Conservation (phyloP, 1,139 yeast genomes). For the Yamadazyma oceani region DNA sequence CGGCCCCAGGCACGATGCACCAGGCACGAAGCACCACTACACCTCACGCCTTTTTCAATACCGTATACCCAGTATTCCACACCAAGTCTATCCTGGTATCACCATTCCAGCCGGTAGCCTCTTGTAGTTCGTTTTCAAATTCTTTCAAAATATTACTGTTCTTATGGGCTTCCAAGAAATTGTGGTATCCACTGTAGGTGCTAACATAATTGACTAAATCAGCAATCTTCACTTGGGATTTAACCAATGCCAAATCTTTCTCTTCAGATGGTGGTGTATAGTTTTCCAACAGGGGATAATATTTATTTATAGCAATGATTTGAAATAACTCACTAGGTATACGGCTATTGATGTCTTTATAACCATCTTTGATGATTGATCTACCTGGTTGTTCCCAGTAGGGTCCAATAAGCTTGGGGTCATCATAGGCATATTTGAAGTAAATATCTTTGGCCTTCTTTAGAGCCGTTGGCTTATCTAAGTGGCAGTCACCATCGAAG, state of each 20-base stretch:
- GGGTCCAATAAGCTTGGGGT: conserved; percentile 38
- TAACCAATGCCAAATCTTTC: conserved; percentile 25
- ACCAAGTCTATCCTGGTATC: conserved; percentile 32
- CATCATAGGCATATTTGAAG: conserved; percentile 35
- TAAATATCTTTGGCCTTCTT: conserved; percentile 27
- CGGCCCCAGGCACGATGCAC: too few relatives aligned
- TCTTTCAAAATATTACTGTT: conserved; percentile 23
- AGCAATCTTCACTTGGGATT: conserved; percentile 20
- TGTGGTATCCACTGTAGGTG: conserved; percentile 43
- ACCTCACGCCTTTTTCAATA: conserved; percentile 24
- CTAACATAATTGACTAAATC: conserved; percentile 32
- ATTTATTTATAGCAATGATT: conserved; percentile 28
- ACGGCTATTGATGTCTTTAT: conserved; percentile 28
- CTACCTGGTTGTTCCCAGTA: conserved; percentile 51
- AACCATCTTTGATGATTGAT: conserved; percentile 27
- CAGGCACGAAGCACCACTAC: too few relatives aligned
- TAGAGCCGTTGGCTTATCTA: conserved; percentile 19
- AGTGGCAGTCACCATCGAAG: conserved; percentile 17
- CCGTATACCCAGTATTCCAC: conserved; percentile 44
- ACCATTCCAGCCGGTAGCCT: conserved; percentile 16
- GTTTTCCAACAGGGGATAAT: conserved; percentile 21
- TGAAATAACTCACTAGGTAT: conserved; percentile 32
- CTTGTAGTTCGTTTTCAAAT: conserved; percentile 26
- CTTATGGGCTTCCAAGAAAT: conserved; percentile 29
- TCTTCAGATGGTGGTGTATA: conserved; percentile 16